Conservation (phyloP, 768 basidiomycete species). For the Neoboletus magnificus region DNA sequence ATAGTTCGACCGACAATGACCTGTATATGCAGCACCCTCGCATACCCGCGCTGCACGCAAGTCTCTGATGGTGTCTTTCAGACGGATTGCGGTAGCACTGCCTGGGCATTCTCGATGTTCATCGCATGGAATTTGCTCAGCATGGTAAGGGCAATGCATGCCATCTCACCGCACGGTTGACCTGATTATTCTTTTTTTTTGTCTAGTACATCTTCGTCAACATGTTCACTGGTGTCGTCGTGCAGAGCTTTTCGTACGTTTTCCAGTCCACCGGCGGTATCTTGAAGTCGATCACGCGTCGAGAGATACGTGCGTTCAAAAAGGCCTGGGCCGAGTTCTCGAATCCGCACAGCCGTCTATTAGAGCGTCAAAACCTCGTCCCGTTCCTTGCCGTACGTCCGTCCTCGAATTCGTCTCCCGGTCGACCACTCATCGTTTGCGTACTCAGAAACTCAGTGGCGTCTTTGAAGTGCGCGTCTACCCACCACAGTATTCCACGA, state of each 20-base stretch:
- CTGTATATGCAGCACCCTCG: constrained; percentile 50
- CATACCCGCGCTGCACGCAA: constrained; percentile 80
- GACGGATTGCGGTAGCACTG: constrained; percentile 84
- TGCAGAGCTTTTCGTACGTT: constrained; percentile 94
- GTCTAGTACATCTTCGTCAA: constrained; percentile 90
- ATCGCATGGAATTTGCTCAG: constrained; percentile 94
- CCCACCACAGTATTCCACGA: constrained; percentile 61
- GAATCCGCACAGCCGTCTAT: constrained; percentile 70
- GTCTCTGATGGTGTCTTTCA: constrained; percentile 42
- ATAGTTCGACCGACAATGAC: neutral
- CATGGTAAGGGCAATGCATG: constrained; percentile 57
- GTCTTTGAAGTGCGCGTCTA: constrained; percentile 89
- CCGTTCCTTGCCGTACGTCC: constrained; percentile 77
- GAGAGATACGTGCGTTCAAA: constrained; percentile 94
- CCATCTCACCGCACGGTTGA: neutral
- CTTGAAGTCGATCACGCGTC: constrained; percentile 70
- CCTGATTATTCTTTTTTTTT: neutral
- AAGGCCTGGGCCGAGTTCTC: constrained; percentile 89
- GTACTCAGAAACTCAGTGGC: constrained; percentile 67
- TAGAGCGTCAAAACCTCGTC: constrained; percentile 67
- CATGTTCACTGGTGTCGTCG: constrained; percentile 95
- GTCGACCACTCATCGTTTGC: neutral
- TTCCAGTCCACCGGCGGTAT: constrained; percentile 85
- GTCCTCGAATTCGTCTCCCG: neutral
- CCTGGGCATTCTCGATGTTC: constrained; percentile 83